Base-by-base conservation (phyloP, 2,329 filamentous ascomycete genomes). In the Apiospora marii region DNA sequence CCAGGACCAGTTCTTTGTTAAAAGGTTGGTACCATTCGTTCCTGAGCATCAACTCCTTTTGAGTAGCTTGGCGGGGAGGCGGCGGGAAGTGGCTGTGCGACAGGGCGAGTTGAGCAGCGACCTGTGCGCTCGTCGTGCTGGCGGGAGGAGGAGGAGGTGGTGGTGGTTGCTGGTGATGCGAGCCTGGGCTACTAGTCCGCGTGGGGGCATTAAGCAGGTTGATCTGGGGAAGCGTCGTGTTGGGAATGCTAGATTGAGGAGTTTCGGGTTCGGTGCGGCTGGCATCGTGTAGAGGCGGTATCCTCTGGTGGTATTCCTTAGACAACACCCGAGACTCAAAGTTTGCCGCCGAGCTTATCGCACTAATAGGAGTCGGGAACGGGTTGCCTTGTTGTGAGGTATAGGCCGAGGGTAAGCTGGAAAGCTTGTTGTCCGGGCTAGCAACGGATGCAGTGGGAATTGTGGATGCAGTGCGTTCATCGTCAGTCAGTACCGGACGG, bases 41-140 rank as follows among this genome's bases (percentile, higher is more conserved):
- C 44, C 87, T 87, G 22, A 97, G 85, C 96, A 98, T 98, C 81
- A 96, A 94, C 73, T 97, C 93, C 82, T 96, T 96, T 80, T 98
- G 94, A 1, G 91, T 92, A 73, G 87, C 84, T 77, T 79, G 78
- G 76, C 83, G 76, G 14, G 78, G 78, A 1, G 76, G 74, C 1
- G 80, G 71, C 64, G 85, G 83, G 72, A 86, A 88, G 73, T 88
- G 87, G 10, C 87, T 83, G 77, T 90, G 88, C 34, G 87, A 88
- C 68, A 91, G 80, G 2, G 90, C 87, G 49, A 90, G 82, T 78
- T 90, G 88, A n/a, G 89, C 88, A n/a, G 87, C 87, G 67, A 87
- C 85, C 78, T 89, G 88, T 44, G 84, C 85, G 74, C 84, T 88
- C 67, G 83, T 85, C 49, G 81, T 81, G 46, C 81, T 78, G 10